Evolutionary conservation across 345 rosid genomes (phyloP).

Genomic region (Lagerstroemia speciosa): DNA sequence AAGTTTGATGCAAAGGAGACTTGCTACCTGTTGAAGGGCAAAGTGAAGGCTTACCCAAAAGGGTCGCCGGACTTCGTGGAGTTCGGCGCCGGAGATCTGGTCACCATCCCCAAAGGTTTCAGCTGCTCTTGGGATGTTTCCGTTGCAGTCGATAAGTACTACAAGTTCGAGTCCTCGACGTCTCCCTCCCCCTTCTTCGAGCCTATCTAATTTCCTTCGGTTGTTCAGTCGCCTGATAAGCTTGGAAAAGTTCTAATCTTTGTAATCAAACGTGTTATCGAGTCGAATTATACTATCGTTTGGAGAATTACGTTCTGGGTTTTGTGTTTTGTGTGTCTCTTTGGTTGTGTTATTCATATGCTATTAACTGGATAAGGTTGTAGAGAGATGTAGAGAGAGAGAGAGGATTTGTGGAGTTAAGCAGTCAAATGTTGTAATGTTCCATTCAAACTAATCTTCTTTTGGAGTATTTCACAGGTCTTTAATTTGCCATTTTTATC

Average conservation of each 20-base stretch:
- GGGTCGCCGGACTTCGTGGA: constrained; percentile 51
- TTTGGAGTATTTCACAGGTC: neutral
- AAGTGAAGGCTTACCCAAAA: constrained; percentile 62
- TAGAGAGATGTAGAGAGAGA: neutral
- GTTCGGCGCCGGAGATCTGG: constrained; percentile 94
- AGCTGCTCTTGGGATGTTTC: constrained; percentile 94
- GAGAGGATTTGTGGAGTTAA: neutral
- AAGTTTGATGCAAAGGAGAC: constrained; percentile 90
- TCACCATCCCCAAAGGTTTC: constrained; percentile 68
- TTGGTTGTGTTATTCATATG: neutral
- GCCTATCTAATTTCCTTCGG: too few relatives aligned
- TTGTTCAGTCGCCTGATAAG: too few relatives aligned
- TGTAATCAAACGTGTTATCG: neutral
- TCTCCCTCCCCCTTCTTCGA: neutral
- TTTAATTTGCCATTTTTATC: too few relatives aligned
- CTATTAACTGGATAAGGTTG: neutral
- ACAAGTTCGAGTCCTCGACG: constrained; percentile 43
- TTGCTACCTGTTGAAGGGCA: constrained; percentile 74
- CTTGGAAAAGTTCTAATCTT: too few relatives aligned
- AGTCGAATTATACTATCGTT: neutral
- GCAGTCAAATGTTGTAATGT: neutral
- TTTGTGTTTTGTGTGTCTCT: neutral
- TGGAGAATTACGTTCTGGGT: neutral
- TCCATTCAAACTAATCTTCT: neutral
- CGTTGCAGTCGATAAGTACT: constrained; percentile 75